Conservation (phyloP, 768 basidiomycete genomes). For the Tubosaeta brunneosetosa region DNA sequence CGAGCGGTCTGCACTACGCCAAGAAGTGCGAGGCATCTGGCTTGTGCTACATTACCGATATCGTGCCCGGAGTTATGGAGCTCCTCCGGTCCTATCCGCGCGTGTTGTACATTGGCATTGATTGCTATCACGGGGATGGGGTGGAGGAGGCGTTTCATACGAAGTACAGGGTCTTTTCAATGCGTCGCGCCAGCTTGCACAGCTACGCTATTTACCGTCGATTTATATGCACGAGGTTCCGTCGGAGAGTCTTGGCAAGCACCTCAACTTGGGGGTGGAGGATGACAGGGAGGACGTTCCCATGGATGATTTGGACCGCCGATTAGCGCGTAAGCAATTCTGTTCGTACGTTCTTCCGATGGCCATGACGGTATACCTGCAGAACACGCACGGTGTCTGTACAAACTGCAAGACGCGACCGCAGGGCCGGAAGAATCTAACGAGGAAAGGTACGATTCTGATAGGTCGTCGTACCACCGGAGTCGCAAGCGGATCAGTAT, state of each 20-base stretch:
- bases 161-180: conserved; percentile 87
- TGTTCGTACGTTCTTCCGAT: not conserved
- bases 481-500: conserved; percentile 64
- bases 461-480: conserved; percentile 38
- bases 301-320: conserved; percentile 61
- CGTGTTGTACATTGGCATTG: conserved; percentile 96
- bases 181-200: conserved; percentile 51
- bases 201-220: conserved; percentile 72
- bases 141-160: conserved; percentile 99
- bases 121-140: conserved; percentile 97
- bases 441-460: conserved; percentile 47
- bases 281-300: conserved; percentile 35
- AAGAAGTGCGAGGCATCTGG: conserved; percentile 98
- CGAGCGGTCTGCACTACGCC: conserved; percentile 98
- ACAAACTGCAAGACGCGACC: conserved; percentile 50
- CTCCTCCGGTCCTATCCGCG: conserved; percentile 80
- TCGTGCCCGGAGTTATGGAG: conserved; percentile 91
- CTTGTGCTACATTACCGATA: conserved; percentile 99
- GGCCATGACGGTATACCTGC: not conserved
- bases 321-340: conserved; percentile 58
- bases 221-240: conserved; percentile 85
- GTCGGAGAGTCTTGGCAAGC: conserved; percentile 56
- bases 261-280: conserved; percentile 55
- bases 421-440: conserved; percentile 45
- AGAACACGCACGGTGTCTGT: conserved; percentile 69